Evolutionary conservation across 1,139 yeast genomes (phyloP).

Genomic region (Hemisphaericaspora xylanilytica): DNA sequence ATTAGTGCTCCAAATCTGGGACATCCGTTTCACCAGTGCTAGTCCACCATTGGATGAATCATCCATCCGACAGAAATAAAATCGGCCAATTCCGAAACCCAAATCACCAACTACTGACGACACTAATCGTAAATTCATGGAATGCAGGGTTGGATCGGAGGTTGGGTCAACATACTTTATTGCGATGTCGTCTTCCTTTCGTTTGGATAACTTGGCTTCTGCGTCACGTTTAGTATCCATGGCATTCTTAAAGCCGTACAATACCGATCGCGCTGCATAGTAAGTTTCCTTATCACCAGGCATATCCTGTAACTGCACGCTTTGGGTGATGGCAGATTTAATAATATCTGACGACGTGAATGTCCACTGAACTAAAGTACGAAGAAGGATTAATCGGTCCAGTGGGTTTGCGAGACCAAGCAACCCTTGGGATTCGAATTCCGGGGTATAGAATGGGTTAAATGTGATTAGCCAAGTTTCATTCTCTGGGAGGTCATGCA

Average conservation of each 20-base stretch:
- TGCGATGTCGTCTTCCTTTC: slow-evolving; percentile 25
- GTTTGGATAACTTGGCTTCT: slow-evolving; percentile 30
- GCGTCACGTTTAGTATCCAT: slow-evolving; percentile 31
- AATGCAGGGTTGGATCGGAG: slow-evolving; percentile 40
- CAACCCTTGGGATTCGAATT: slow-evolving; percentile 38
- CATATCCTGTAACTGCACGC: slow-evolving; percentile 36
- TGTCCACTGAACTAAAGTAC: slow-evolving; percentile 51
- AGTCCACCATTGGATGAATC: slow-evolving; percentile 41
- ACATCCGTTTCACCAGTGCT: slow-evolving; percentile 35
- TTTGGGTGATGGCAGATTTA: slow-evolving; percentile 33
- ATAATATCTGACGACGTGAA: slow-evolving; percentile 42
- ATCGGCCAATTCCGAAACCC: slow-evolving; percentile 47
- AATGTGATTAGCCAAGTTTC: slow-evolving; percentile 11
- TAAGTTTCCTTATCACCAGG: slow-evolving; percentile 47
- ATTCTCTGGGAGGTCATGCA: slow-evolving; percentile 17
- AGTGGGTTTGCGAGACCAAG: slow-evolving; percentile 39
- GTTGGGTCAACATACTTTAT: slow-evolving; percentile 42
- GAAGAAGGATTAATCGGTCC: slow-evolving; percentile 47
- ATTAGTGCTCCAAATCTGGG: slow-evolving; percentile 19
- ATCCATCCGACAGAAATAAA: slow-evolving; percentile 44
- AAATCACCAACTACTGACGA: slow-evolving; percentile 48
- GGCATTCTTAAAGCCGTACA: slow-evolving; percentile 38
- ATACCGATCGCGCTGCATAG: slow-evolving; percentile 39
- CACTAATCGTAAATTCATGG: slow-evolving; percentile 36
- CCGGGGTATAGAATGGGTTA: slow-evolving; percentile 31